Conservation (phyloP, 2,329 filamentous ascomycete genomes). For the Plenodomus biglobosus region DNA sequence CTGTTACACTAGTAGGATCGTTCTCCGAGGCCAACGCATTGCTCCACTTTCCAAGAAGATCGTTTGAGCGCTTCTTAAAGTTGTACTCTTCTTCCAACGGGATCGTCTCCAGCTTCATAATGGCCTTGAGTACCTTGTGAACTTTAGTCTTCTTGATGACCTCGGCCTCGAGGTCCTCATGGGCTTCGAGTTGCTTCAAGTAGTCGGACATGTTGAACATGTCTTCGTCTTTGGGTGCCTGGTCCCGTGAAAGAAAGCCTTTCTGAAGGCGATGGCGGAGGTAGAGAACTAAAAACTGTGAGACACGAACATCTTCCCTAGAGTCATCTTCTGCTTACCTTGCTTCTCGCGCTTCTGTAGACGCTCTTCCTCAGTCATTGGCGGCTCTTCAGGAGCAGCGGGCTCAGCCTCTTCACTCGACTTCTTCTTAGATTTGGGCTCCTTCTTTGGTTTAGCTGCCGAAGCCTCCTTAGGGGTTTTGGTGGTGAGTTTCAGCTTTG, state of each 20-base stretch:
- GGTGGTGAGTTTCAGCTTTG: slow-evolving; percentile 52
- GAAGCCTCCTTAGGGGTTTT: slow-evolving; percentile 44
- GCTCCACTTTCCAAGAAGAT: slow-evolving; percentile 86
- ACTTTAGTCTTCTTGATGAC: slow-evolving; percentile 95
- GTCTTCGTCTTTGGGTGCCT: slow-evolving; percentile 81
- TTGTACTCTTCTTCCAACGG: slow-evolving; percentile 78
- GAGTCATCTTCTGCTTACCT: slow-evolving; percentile 38
- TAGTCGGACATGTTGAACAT: slow-evolving; percentile 78
- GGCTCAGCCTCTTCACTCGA: slow-evolving; percentile 59
- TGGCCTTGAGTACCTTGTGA: slow-evolving; percentile 95
- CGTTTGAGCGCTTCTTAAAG: slow-evolving; percentile 82
- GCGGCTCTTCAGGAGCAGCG: slow-evolving; percentile 54
- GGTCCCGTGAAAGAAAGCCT: slow-evolving; percentile 82
- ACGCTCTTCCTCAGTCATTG: slow-evolving; percentile 57
- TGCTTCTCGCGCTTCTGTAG: slow-evolving; percentile 62
- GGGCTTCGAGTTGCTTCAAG: slow-evolving; percentile 77
- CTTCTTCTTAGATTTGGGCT: slow-evolving; percentile 58
- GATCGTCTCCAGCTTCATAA: slow-evolving; percentile 83
- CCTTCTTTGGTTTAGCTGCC: slow-evolving; percentile 61
- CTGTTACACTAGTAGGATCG: slow-evolving; percentile 23
- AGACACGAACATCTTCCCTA: not conserved
- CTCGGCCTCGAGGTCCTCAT: slow-evolving; percentile 77
- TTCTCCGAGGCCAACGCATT: slow-evolving; percentile 60
- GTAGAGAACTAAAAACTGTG: slow-evolving; percentile 67
- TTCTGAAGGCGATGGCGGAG: slow-evolving; percentile 94